Conservation (phyloP, 441 rosid species). For the Breynia disticha region DNA sequence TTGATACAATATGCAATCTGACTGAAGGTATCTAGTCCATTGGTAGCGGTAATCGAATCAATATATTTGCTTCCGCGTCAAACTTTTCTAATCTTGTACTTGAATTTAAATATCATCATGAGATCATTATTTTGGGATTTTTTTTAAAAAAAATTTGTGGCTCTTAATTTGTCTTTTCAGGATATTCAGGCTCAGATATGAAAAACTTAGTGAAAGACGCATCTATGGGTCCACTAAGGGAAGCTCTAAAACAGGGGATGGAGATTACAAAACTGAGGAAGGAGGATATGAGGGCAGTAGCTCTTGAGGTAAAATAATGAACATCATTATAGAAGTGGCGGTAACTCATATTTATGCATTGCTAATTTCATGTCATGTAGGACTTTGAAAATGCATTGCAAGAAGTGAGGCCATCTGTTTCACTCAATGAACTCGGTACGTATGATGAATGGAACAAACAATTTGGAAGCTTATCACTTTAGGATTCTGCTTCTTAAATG, state of each 20-base stretch:
- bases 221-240: slow-evolving; percentile 93
- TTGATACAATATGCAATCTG: slow-evolving; percentile 58
- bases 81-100: not conserved
- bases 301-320: slow-evolving; percentile 45
- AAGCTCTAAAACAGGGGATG: slow-evolving; percentile 77
- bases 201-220: slow-evolving; percentile 96
- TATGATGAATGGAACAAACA: slow-evolving; percentile 89
- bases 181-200: slow-evolving; percentile 98
- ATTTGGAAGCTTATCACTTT: slow-evolving; percentile 68
- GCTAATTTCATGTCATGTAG: slow-evolving; percentile 19
- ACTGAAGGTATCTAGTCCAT: slow-evolving; percentile 48
- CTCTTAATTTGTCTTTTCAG: slow-evolving; percentile 19
- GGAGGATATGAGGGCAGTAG: slow-evolving; percentile 79
- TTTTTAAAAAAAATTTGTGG: too few relatives aligned
- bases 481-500: slow-evolving; percentile 6
- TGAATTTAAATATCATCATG: too few relatives aligned
- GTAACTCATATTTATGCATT: not conserved
- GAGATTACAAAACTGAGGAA: slow-evolving; percentile 69
- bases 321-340: not conserved
- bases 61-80: not conserved
- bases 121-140: too few relatives aligned
- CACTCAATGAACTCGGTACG: slow-evolving; percentile 56
- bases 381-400: slow-evolving; percentile 71
- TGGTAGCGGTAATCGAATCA: not conserved
- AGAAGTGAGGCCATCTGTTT: slow-evolving; percentile 91